phyloP scores from a whole-genome alignment of 208 protist species.

The Balamuthia mandrillaris region DNA sequence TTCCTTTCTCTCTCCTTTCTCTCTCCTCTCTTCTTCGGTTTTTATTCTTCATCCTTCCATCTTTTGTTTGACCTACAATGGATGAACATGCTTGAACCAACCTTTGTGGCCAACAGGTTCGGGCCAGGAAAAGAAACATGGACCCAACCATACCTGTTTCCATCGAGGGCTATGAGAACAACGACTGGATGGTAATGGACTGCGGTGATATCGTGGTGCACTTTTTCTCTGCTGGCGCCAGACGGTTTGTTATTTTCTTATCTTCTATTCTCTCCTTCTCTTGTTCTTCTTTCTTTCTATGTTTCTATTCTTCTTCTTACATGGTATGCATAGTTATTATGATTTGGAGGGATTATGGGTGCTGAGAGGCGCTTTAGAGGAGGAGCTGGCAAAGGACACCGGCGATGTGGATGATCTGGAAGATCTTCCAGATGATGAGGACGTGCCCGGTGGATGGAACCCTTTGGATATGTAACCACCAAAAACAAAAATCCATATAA shows the following conservation, averaged over 20 bases:
- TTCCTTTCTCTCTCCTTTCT: neutral
- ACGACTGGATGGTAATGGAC: slow-evolving; percentile 33
- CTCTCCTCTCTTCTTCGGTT: neutral
- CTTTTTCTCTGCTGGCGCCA: neutral
- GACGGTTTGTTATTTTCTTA: neutral
- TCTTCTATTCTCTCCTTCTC: neutral
- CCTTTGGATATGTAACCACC: neutral
- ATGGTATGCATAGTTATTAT: neutral
- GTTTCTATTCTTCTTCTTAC: neutral
- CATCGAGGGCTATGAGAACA: neutral
- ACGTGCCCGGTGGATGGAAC: slow-evolving; percentile 25
- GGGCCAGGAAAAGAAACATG: neutral
- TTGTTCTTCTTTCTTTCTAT: neutral
- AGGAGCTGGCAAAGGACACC: neutral
- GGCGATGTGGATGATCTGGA: slow-evolving; percentile 31
- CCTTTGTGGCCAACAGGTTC: too few relatives aligned
- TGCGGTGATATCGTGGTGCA: neutral
- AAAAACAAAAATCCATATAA: neutral
- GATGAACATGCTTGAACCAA: neutral
- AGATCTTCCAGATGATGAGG: slow-evolving; percentile 4
- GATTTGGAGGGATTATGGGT: slow-evolving; percentile 18
- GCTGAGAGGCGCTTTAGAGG: neutral
- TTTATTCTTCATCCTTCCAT: neutral
- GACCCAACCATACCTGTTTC: neutral
- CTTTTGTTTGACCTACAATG: neutral